Base-by-base conservation (phyloP, 1,284 basidiomycete genomes). In the Leccinum pachyderme region DNA sequence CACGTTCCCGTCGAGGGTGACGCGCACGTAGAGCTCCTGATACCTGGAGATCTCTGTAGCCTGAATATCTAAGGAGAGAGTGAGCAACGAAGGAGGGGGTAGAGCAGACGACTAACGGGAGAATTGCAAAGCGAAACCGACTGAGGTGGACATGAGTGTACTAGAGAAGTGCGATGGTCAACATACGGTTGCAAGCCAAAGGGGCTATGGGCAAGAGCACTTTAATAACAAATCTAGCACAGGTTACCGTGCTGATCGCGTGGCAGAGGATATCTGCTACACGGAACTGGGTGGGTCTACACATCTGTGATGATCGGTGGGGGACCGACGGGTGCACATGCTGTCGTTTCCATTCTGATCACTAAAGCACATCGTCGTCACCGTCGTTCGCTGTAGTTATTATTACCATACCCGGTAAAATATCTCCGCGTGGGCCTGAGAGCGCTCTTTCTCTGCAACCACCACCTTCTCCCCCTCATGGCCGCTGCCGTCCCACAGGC, bases 401-500 rank as follows among this genome's bases (percentile, higher is more conserved):
- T 29, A 29, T 7, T 29, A 31, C 8, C 11, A 31, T 31, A 43
- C 22, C 22, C 39, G 22, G 39, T 22, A 22, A 43, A 24, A 61
- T 67, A 64, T 52, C 53, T 13, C 55, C 54, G 55, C 55, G 55
- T 56, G 58, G 7, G 35, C 35, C n/a, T 37, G 35, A n/a, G 48
- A 43, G 39, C 18, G 39, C 57, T 49, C 44, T 33, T 50, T 28
- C 50, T 49, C 37, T 24, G 28, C 44, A 35, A 41, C 15, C 43
- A 28, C 24, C 41, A 24, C 24, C 41, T 13, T 24, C 15, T 8
- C 79, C 64, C 69, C 77, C 52, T 59, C 70, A 18, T 70, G 63
- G 67, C 63, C 61, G 32, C 58, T 53, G 57, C 59, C 49, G 59
- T 74, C 8, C 62, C 73, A 7, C 75, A 76, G 65, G 79, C 80